Conservation (phyloP, 495 filamentous ascomycete genomes). For the Friedmanniomyces simplex region DNA sequence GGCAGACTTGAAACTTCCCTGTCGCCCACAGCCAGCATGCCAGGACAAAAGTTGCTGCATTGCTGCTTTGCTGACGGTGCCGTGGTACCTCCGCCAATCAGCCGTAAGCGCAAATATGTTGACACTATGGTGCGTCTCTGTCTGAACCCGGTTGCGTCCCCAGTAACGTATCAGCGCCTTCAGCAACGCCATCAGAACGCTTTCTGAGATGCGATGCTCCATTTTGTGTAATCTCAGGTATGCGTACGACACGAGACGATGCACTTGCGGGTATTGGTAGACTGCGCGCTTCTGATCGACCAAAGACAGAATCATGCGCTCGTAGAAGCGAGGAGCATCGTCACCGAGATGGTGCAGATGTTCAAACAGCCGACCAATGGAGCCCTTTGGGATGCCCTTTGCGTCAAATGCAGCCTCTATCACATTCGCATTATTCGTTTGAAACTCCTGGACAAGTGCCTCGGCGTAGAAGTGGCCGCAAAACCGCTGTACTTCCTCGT, state of each 20-base stretch:
- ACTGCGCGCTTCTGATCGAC: neutral
- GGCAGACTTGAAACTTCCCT: constrained; percentile 40
- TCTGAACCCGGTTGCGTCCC: neutral
- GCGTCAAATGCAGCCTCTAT: neutral
- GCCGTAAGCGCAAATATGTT: constrained; percentile 2
- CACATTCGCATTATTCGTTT: neutral
- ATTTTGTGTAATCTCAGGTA: neutral
- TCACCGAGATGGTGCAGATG: neutral
- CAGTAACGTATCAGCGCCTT: neutral
- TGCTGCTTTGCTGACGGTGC: constrained; percentile 4
- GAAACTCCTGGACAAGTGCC: constrained; percentile 13
- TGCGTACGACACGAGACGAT: constrained; percentile 8
- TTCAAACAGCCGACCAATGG: neutral
- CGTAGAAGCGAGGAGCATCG: neutral
- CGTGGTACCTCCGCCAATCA: constrained; percentile 20
- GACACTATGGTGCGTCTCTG: neutral
- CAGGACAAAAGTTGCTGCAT: constrained; percentile 29
- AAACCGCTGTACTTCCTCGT: neutral
- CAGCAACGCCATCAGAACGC: constrained; percentile 5
- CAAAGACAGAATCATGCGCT: constrained; percentile 1
- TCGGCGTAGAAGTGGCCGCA: constrained; percentile 11
- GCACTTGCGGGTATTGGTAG: neutral
- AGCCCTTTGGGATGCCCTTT: neutral
- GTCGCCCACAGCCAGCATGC: constrained; percentile 46
- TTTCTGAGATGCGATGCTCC: neutral